These are phyloP conservation scores for Cubamyces lactineus DNA, from an alignment of 768 basidiomycete species.

Conservation along the genomic window DNA sequence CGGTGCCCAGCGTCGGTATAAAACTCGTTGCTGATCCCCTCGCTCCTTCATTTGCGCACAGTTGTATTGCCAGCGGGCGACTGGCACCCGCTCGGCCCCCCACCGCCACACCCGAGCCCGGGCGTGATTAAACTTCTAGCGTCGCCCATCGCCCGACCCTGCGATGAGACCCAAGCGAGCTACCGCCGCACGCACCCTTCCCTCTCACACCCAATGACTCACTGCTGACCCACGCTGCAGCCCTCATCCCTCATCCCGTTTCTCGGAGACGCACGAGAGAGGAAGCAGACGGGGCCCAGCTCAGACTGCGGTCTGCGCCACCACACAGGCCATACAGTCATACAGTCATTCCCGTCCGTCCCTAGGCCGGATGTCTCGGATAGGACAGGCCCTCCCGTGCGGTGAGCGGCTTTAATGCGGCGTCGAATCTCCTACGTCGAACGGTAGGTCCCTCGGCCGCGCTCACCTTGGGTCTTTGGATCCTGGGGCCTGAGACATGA, in stretches of 20 bases:
- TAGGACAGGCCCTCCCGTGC: no score
- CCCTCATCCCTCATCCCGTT: no score
- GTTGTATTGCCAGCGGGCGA: background rate
- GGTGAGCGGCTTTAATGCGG: constrained; percentile 6
- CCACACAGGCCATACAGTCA: no score
- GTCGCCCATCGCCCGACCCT: background rate
- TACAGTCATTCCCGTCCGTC: no score
- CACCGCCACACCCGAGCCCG: background rate
- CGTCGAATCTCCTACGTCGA: no score
- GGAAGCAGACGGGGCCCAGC: no score
- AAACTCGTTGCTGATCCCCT: background rate
- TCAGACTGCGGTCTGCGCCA: no score
- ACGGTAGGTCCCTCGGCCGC: background rate
- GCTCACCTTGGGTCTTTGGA: background rate
- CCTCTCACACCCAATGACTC: background rate
- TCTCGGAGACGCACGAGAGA: no score
- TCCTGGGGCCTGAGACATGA: no score
- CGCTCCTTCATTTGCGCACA: constrained; percentile 2
- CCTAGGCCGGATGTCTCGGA: no score
- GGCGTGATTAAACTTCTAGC: constrained; percentile 20
- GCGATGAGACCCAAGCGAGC: constrained; percentile 2
- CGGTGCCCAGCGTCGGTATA: constrained; percentile 5
- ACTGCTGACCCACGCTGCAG: background rate
- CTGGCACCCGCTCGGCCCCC: background rate
- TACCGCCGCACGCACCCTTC: constrained; percentile 1